Evolutionary conservation across 148 eudicot genomes (phyloP).

Genomic region (Dysphania ambrosioides): DNA sequence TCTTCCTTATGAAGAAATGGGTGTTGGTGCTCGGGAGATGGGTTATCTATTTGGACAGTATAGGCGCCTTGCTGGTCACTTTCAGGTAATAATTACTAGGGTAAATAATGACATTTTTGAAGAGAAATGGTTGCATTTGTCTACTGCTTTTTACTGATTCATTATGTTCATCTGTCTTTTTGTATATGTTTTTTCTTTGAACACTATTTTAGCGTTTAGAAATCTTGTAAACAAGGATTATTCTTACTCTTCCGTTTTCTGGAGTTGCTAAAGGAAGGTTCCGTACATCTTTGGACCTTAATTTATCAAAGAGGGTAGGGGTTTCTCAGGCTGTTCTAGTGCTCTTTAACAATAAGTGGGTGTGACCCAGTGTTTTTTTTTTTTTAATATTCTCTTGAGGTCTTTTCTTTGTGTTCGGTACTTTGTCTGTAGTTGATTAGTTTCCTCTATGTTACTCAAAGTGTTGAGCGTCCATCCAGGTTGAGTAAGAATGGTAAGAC

Average conservation of each 20-base stretch:
- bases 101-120: not conserved
- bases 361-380: not conserved
- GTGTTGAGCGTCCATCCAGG: too few species aligned
- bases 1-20: slow-evolving; percentile 98
- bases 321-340: not conserved
- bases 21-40: slow-evolving; percentile 97
- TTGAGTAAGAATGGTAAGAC: too few species aligned
- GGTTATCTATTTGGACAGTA: slow-evolving; percentile 93
- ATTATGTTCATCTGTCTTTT: not conserved
- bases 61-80: slow-evolving; percentile 86
- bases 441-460: not conserved
- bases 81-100: slow-evolving; percentile 59
- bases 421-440: not conserved
- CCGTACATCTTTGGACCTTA: not conserved
- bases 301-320: not conserved
- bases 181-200: not conserved
- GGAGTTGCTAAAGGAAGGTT: not conserved
- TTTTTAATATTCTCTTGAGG: not conserved
- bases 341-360: not conserved
- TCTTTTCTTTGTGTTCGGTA: not conserved
- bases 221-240: not conserved
- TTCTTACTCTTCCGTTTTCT: not conserved
- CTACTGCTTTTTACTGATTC: not conserved
- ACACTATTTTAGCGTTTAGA: not conserved
- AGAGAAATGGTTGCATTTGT: not conserved